Evolutionary conservation across 495 filamentous ascomycete genomes (phyloP).

Genomic region (Ramalina peruviana): DNA sequence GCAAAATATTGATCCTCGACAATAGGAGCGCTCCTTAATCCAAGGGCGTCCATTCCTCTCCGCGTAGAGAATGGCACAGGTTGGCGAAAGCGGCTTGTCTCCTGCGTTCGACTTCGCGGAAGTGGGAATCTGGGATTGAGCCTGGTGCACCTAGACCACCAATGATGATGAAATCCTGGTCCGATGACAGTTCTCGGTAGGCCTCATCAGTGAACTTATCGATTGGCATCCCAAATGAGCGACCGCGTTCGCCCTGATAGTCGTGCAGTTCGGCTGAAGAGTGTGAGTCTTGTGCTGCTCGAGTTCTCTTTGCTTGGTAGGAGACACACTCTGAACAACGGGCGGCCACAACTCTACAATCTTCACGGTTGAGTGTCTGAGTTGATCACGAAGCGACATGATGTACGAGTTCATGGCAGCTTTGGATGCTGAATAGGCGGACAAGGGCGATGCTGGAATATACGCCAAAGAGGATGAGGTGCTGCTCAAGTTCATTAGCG

Average conservation of each 20-base stretch:
- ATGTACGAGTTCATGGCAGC: constrained; percentile 31
- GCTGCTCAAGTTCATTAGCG: constrained; percentile 10
- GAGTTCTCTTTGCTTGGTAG: no score
- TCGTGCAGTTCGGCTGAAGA: constrained; percentile 25
- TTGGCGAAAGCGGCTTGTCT: no score
- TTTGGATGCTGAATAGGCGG: constrained; percentile 31
- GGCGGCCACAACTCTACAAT: constrained; percentile 55
- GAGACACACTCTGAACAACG: constrained; percentile 38
- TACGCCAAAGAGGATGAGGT: constrained; percentile 29
- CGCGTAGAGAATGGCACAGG: no score
- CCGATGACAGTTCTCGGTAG: constrained; percentile 32
- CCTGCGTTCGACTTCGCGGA: no score
- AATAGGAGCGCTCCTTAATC: no score
- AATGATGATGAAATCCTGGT: constrained; percentile 32
- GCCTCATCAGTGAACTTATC: constrained; percentile 41
- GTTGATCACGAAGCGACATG: constrained; percentile 46
- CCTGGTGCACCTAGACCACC: constrained; percentile 14
- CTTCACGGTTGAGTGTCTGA: constrained; percentile 35
- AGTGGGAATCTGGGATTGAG: no score
- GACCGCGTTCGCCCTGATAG: constrained; percentile 27
- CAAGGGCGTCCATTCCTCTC: no score
- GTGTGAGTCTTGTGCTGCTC: no score
- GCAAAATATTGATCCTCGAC: no score
- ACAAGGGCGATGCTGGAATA: constrained; percentile 24
- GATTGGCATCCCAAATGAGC: constrained; percentile 44